Evolutionary conservation across 2,329 filamentous ascomycete genomes (phyloP).

Genomic region (Talaromyces sp.): DNA sequence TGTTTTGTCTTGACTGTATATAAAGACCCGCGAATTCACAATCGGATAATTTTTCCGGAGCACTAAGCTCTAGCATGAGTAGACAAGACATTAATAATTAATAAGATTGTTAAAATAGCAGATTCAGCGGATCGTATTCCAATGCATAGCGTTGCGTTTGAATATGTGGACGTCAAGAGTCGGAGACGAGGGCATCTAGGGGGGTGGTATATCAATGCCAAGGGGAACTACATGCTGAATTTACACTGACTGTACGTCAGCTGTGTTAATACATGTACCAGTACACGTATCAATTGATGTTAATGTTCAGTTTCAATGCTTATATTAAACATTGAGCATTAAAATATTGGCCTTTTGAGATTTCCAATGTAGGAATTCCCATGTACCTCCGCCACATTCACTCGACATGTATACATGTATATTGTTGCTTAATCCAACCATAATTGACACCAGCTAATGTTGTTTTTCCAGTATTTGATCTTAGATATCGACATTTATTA

Average conservation of each 20-base stretch:
- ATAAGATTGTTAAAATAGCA: not conserved
- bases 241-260: not conserved
- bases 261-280: not conserved
- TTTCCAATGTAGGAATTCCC: no score
- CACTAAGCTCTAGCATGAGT: not conserved
- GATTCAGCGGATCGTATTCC: not conserved
- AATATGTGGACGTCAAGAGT: no score
- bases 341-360: not conserved
- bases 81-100: no score
- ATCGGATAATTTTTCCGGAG: not conserved
- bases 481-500: no score
- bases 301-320: not conserved
- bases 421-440: no score
- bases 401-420: no score
- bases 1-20: constrained; percentile 32
- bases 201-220: no score
- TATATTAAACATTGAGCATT: not conserved
- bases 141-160: not conserved
- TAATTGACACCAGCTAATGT: no score
- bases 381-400: not conserved
- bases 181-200: no score
- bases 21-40: constrained; percentile 20
- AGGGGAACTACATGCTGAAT: not conserved
- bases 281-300: no score
- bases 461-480: no score